Evolutionary conservation across 2,329 filamentous ascomycete genomes (phyloP), one percentile per base, ranked within the genome.

Genomic region (Chrysoporthe austroafricana): DNA sequence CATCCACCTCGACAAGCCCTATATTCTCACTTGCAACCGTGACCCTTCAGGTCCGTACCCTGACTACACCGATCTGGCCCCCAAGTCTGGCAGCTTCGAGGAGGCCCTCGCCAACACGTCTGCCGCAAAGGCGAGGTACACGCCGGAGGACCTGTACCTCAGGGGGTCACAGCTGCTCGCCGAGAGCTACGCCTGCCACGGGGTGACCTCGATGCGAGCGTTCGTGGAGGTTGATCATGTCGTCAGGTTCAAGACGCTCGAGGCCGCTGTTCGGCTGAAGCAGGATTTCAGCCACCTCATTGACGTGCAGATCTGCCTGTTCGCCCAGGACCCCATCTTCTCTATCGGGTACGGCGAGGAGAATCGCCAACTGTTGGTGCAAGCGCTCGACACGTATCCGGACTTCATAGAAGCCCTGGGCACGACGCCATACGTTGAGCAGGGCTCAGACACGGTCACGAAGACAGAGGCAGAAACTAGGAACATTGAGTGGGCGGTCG

Each of bases 181-280:
- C 50, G 67, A 69, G 11, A 87, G 91, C 67, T 91, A 88, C 68
- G 83, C 89, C 62, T 76, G 78, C 1, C 83, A 87, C 44, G 90
- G 90, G 4, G 90, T 92, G 3, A 91, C 90, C 0, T 84, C 86
- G 26, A 88, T 91, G 81, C 84, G 90, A 69, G 88, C 88, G 1
- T 93, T 92, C 74, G 89, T 92, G 60, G 90, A 93, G 77, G 82
- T 92, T 1, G 90, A 92, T 75, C 82, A 84, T 54, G 84, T 85
- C 9, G 89, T 91, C 1, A 78, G 81, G 4, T 68, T 68, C 21
- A 66, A 75, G 44, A 73, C 76, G 0, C 77, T 84, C 66, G 79
- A 85, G 52, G 86, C 85, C 2, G 90, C 87, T 0, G 74, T 88
- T 36, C 78, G 77, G 43, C 79, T 93, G 59, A 89, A 88, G 75